Evolutionary conservation across 805 yeast species (phyloP).

Genomic region (Candida tammaniensis): DNA sequence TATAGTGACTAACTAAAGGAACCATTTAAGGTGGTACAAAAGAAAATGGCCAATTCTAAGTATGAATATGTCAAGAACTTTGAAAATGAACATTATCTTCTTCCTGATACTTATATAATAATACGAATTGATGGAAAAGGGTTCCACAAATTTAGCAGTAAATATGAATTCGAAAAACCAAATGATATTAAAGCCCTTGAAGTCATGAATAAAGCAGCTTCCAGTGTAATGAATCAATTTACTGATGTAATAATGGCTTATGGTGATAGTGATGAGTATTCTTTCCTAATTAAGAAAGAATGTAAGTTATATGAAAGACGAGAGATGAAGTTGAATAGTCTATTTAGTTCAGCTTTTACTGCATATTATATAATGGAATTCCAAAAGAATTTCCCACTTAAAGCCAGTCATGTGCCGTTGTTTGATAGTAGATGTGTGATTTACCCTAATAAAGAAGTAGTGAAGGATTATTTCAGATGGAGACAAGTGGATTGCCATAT

Average conservation of each 20-base stretch:
- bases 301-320: conserved; percentile 80
- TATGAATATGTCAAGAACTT: conserved; percentile 84
- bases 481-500: conserved; percentile 96
- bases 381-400: conserved; percentile 54
- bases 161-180: conserved; percentile 80
- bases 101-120: conserved; percentile 80
- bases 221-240: conserved; percentile 56
- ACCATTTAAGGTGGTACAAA: too few species aligned
- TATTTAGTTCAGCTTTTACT: conserved; percentile 80
- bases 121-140: conserved; percentile 92
- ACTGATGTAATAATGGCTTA: conserved; percentile 79
- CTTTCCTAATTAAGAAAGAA: conserved; percentile 65
- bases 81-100: conserved; percentile 67
- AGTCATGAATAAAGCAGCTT: conserved; percentile 82
- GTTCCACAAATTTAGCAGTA: conserved; percentile 78
- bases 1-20: too few species aligned
- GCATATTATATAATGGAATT: conserved; percentile 72
- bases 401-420: conserved; percentile 61
- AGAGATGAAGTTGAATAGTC: conserved; percentile 73
- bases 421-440: conserved; percentile 90
- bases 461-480: conserved; percentile 89
- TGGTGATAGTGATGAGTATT: conserved; percentile 95
- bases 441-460: conserved; percentile 61
- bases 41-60: conserved; percentile 78
- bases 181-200: conserved; percentile 75